Conservation (phyloP, 1,139 yeast species). For the Insectozyma bohioensis region DNA sequence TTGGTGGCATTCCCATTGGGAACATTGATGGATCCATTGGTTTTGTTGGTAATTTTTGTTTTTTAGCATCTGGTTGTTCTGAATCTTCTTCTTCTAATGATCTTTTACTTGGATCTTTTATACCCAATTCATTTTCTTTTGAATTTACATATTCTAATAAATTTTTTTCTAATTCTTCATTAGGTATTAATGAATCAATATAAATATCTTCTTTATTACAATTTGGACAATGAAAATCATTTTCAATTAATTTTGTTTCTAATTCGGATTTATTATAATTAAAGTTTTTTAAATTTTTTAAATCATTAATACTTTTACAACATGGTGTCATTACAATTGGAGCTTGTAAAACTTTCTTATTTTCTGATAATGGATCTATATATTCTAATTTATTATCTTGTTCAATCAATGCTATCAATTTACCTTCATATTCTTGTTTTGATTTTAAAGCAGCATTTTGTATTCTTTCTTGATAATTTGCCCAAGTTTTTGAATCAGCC, state of each 20-base stretch:
- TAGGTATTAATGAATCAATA: conserved; percentile 67
- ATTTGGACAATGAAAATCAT: conserved; percentile 88
- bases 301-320: conserved; percentile 57
- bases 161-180: conserved; percentile 55
- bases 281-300: conserved; percentile 49
- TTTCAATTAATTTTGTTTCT: conserved; percentile 73
- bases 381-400: conserved; percentile 43
- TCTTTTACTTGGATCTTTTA: conserved; percentile 33
- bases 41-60: conserved; percentile 20
- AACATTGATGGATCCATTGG: conserved; percentile 20
- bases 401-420: conserved; percentile 34
- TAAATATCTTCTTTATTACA: conserved; percentile 75
- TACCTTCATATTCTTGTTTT: conserved; percentile 39
- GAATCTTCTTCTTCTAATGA: conserved; percentile 27
- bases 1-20: conserved; percentile 17
- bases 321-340: conserved; percentile 87
- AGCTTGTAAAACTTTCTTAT: conserved; percentile 57
- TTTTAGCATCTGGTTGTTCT: conserved; percentile 27
- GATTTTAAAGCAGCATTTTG: conserved; percentile 52
- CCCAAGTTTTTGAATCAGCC: conserved; percentile 94
- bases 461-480: conserved; percentile 72
- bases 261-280: conserved; percentile 44
- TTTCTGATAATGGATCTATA: conserved; percentile 62
- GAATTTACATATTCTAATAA: conserved; percentile 52
- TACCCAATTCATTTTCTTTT: conserved; percentile 40